Conservation (phyloP, 1,139 yeast species). For the Suhomyces choctaworum region DNA sequence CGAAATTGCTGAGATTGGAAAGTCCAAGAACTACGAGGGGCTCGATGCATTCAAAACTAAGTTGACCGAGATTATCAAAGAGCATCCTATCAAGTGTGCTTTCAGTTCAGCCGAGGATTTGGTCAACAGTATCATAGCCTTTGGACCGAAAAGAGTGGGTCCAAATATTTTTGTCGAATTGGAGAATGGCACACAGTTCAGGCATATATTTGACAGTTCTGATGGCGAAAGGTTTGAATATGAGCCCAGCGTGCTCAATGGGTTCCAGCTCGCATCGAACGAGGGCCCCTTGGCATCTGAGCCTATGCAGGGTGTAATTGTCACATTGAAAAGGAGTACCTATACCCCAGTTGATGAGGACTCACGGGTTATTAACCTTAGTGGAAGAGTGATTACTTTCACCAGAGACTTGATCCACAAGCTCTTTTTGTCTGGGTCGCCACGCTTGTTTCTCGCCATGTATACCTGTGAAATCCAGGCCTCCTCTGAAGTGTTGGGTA, state of each 20-base stretch:
- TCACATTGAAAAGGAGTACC: conserved; percentile 38
- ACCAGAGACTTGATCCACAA: conserved; percentile 74
- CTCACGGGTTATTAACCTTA: conserved; percentile 37
- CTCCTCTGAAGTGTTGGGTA: conserved; percentile 89
- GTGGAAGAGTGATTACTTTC: conserved; percentile 73
- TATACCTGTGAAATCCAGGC: conserved; percentile 96
- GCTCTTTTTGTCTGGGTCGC: conserved; percentile 76
- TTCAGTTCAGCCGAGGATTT: conserved; percentile 25
- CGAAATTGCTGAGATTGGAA: conserved; percentile 26
- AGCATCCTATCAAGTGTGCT: conserved; percentile 21
- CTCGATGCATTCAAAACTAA: conserved; percentile 24
- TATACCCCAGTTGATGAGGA: conserved; percentile 32
- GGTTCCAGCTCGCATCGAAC: conserved; percentile 77
- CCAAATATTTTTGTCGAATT: conserved; percentile 73
- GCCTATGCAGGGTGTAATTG: conserved; percentile 79
- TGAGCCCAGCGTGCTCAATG: conserved; percentile 72
- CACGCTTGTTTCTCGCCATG: conserved; percentile 87
- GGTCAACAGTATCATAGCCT: conserved; percentile 54
- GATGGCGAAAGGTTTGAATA: conserved; percentile 40
- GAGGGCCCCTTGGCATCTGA: conserved; percentile 92
- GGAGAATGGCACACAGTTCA: conserved; percentile 34
- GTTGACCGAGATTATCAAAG: conserved; percentile 33
- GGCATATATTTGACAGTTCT: conserved; percentile 24
- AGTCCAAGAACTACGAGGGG: conserved; percentile 20
- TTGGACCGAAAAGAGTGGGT: conserved; percentile 80